phyloP scores from a whole-genome alignment of 176 grass and related monocot species.

The Ensete ventricosum region DNA sequence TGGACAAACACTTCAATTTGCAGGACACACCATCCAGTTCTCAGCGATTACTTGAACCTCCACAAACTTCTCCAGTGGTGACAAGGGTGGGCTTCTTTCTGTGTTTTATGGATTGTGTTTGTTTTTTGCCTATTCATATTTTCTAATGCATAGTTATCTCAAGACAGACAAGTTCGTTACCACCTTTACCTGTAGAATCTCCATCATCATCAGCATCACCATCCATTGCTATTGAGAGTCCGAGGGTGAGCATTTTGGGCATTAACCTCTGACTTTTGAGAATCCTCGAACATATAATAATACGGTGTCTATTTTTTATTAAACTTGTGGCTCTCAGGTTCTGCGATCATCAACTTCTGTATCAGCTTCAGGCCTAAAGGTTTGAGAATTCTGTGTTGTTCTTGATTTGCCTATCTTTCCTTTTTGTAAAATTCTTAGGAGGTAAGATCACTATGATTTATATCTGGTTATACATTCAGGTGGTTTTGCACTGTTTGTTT shows the following conservation, averaged over 20 bases:
- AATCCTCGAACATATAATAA: not conserved
- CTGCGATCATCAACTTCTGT: constrained; percentile 39
- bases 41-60: constrained; percentile 33
- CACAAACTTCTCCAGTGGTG: constrained; percentile 15
- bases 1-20: constrained; percentile 7
- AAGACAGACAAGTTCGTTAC: constrained; percentile 32
- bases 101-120: not conserved
- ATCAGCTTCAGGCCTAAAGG: constrained; percentile 47
- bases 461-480: not conserved
- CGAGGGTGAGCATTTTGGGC: constrained; percentile 27
- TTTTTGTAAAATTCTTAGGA: not conserved
- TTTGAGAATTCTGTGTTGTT: not conserved
- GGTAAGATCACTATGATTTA: not conserved
- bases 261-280: constrained; percentile 4
- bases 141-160: not conserved
- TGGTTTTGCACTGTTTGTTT: not conserved
- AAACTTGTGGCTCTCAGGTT: constrained; percentile 28
- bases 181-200: constrained; percentile 25
- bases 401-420: not conserved
- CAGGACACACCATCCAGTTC: constrained; percentile 37
- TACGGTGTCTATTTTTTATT: constrained; percentile 17
- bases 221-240: constrained; percentile 27
- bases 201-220: constrained; percentile 22
- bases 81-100: constrained; percentile 26
- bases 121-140: not conserved